Evolutionary conservation across 352 stramenopile genomes (phyloP).

Genomic region (Pythium folliculosum): DNA sequence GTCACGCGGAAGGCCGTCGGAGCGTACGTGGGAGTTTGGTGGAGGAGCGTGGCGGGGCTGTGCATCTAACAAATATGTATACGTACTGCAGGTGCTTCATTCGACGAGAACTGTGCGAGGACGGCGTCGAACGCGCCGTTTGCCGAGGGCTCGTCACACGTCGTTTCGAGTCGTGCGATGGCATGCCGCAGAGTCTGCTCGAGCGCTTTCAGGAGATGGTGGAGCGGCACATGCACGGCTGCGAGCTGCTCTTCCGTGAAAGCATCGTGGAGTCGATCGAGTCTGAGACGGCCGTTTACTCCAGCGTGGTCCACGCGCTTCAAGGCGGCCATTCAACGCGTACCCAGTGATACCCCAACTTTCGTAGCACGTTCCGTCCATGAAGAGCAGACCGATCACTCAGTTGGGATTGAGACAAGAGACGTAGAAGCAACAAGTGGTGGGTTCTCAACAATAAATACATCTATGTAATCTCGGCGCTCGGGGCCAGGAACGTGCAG

Average conservation of each 20-base stretch:
- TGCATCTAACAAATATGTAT: neutral
- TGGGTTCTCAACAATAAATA: too few relatives aligned
- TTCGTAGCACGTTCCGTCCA: too few relatives aligned
- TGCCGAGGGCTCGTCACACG: conserved; percentile 1
- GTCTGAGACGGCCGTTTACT: neutral
- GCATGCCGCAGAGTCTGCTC: neutral
- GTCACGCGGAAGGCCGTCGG: conserved; percentile 21
- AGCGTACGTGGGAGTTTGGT: neutral
- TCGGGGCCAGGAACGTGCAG: too few relatives aligned
- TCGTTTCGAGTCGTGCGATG: neutral
- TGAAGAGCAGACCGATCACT: too few relatives aligned
- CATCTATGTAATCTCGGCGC: too few relatives aligned
- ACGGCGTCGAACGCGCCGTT: conserved; percentile 6
- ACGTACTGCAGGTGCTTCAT: conserved; percentile 6
- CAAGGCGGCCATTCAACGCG: neutral
- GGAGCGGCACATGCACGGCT: neutral
- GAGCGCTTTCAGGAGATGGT: neutral
- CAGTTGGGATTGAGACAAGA: too few relatives aligned
- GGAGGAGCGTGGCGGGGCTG: too few relatives aligned
- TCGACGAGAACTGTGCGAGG: conserved; percentile 7
- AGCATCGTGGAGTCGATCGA: conserved; percentile 6
- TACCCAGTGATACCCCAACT: too few relatives aligned
- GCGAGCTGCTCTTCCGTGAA: conserved; percentile 1
- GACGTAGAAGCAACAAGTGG: too few relatives aligned
- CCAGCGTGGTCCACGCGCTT: neutral